phyloP scores from a whole-genome alignment of 2,329 filamentous ascomycete genomes.

The Ceratocystiopsis sp. region DNA sequence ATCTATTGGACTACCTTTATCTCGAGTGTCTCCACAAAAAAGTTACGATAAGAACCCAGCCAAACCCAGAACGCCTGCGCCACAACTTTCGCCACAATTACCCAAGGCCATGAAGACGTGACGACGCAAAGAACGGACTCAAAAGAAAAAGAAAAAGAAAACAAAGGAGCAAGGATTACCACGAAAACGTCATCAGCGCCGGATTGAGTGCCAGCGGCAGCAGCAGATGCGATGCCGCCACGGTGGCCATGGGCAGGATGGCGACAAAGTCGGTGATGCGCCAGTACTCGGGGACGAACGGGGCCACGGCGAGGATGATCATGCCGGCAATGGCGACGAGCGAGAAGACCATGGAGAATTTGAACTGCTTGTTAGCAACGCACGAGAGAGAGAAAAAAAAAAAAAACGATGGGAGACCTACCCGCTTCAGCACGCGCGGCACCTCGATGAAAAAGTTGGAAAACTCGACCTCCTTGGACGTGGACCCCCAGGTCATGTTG shows the following conservation, averaged over 20 bases:
- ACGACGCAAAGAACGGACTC: too few species aligned
- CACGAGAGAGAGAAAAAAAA: conserved; percentile 13
- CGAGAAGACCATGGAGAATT: conserved; percentile 50
- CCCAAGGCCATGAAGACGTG: too few species aligned
- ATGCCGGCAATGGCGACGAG: conserved; percentile 41
- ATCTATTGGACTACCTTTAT: too few species aligned
- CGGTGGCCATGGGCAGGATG: conserved; percentile 57
- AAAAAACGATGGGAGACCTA: conserved; percentile 38
- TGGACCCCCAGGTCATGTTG: conserved; percentile 75
- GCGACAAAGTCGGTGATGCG: conserved; percentile 55
- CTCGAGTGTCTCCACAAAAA: neutral
- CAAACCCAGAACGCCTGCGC: too few species aligned
- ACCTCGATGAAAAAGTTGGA: conserved; percentile 77
- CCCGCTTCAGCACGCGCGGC: conserved; percentile 59
- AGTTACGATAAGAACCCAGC: neutral
- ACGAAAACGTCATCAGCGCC: conserved; percentile 66
- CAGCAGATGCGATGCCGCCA: conserved; percentile 52
- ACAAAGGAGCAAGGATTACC: conserved; percentile 24
- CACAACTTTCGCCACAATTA: neutral
- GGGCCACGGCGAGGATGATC: conserved; percentile 43
- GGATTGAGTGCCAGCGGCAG: conserved; percentile 60
- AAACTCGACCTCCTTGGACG: conserved; percentile 65
- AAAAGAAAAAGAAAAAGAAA: neutral
- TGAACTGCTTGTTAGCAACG: conserved; percentile 36
- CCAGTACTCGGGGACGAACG: conserved; percentile 50